These are phyloP conservation scores for Potentilla sterilis DNA, from an alignment of 306 rosid species.

Conservation along the genomic window DNA sequence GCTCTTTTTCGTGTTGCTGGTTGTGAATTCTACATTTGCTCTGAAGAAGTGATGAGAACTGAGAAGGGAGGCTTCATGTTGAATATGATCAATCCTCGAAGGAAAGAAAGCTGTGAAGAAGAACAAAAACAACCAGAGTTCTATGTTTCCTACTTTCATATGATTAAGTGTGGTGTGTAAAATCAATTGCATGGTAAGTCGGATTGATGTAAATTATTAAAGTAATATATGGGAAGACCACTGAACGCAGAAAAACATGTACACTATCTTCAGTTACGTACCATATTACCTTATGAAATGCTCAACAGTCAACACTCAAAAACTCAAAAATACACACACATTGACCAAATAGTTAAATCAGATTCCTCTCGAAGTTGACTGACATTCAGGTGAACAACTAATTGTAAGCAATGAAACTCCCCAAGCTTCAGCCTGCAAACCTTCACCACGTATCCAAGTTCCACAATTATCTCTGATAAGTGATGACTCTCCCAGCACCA, in stretches of 20 bases:
- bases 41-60: constrained; percentile 26
- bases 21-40: constrained; percentile 47
- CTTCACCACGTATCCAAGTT: too few species aligned
- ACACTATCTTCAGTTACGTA: too few species aligned
- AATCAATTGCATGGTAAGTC: neutral
- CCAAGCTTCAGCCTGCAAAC: neutral
- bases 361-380: neutral
- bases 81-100: neutral
- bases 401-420: too few species aligned
- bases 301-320: neutral
- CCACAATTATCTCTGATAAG: neutral
- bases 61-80: neutral
- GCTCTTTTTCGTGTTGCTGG: constrained; percentile 29
- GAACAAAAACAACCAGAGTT: neutral
- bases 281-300: neutral
- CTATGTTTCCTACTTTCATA: neutral
- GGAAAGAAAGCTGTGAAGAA: neutral
- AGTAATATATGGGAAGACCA: too few species aligned
- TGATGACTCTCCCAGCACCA: too few species aligned
- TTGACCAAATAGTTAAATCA: neutral
- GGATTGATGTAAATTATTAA: too few species aligned
- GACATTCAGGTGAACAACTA: neutral
- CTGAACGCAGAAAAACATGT: too few species aligned
- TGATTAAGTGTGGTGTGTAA: neutral
- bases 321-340: neutral